These are phyloP conservation scores for Diaporthe eres DNA, from an alignment of 2,329 filamentous ascomycete genomes.

Conservation along the genomic window DNA sequence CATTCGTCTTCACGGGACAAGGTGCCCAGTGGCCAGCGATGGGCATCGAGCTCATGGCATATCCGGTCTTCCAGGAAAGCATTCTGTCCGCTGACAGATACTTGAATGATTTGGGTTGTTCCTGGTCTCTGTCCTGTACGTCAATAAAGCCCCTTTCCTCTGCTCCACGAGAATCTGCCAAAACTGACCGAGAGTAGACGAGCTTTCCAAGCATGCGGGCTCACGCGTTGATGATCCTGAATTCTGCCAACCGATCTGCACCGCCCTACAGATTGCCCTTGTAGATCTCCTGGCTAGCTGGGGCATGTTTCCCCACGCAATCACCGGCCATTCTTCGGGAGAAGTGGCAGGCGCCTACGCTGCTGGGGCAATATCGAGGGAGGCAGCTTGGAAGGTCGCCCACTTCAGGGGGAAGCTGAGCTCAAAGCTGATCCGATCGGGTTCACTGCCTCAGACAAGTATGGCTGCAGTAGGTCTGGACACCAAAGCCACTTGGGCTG, in stretches of 20 bases:
- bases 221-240: constrained; percentile 40
- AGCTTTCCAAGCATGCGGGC: constrained; percentile 31
- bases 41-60: constrained; percentile 43
- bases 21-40: constrained; percentile 45
- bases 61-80: constrained; percentile 37
- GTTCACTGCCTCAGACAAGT: constrained; percentile 39
- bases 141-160: not conserved
- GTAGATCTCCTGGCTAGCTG: constrained; percentile 48
- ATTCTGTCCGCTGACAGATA: constrained; percentile 38
- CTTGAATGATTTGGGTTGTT: constrained; percentile 36
- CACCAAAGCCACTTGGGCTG: constrained; percentile 40
- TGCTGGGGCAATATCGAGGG: constrained; percentile 43
- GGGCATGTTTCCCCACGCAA: constrained; percentile 46
- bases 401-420: constrained; percentile 48
- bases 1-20: constrained; percentile 43
- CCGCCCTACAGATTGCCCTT: constrained; percentile 50
- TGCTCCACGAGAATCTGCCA: not conserved
- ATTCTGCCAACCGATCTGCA: constrained; percentile 49
- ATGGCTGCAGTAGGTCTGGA: constrained; percentile 49
- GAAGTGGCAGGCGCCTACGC: constrained; percentile 53
- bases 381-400: constrained; percentile 44
- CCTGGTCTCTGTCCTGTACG: constrained; percentile 37
- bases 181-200: constrained; percentile 15
- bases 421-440: constrained; percentile 41
- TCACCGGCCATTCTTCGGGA: constrained; percentile 53